Percentiles rank a stretch among this genome's conserved stretches.
Conservation (phyloP, 768 basidiomycete species). For the Lenzites betulinus region DNA sequence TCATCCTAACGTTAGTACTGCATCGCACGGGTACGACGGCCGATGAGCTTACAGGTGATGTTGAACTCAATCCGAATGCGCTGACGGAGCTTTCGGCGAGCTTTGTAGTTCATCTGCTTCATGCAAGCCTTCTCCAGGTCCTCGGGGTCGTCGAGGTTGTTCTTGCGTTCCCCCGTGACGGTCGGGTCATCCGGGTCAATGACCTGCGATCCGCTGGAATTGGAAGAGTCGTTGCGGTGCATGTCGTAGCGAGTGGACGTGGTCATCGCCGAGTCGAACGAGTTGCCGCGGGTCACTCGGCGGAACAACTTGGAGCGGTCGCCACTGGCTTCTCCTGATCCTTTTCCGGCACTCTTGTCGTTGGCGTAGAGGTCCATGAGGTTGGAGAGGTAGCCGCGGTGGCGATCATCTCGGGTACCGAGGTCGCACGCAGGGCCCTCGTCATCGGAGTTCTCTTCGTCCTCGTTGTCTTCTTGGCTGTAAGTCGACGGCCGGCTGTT, state of each 20-base stretch:
- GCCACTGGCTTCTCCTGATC: slow-evolving; percentile 1
- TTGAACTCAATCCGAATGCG: slow-evolving; percentile 75
- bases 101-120: slow-evolving; percentile 66
- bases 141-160: slow-evolving; percentile 56
- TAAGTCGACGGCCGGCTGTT: slow-evolving; percentile 27
- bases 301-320: slow-evolving; percentile 12
- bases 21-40: background rate
- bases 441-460: slow-evolving; percentile 38
- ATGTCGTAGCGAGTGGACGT: slow-evolving; percentile 14
- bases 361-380: slow-evolving; percentile 55
- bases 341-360: slow-evolving; percentile 23
- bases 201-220: slow-evolving; percentile 47
- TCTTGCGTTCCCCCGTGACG: slow-evolving; percentile 55
- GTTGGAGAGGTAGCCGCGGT: slow-evolving; percentile 51
- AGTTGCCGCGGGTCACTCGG: slow-evolving; percentile 1
- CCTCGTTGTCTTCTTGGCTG: slow-evolving; percentile 24
- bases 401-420: slow-evolving; percentile 28
- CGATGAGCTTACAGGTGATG: slow-evolving; percentile 54
- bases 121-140: slow-evolving; percentile 64
- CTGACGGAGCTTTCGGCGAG: slow-evolving; percentile 64
- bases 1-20: background rate
- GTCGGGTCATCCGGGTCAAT: slow-evolving; percentile 76
- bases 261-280: slow-evolving; percentile 27
- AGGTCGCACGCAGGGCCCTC: slow-evolving; percentile 19
- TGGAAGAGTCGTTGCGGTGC: slow-evolving; percentile 45